Conservation (phyloP, 148 eudicot genomes). For the Amaranthus cruentus region DNA sequence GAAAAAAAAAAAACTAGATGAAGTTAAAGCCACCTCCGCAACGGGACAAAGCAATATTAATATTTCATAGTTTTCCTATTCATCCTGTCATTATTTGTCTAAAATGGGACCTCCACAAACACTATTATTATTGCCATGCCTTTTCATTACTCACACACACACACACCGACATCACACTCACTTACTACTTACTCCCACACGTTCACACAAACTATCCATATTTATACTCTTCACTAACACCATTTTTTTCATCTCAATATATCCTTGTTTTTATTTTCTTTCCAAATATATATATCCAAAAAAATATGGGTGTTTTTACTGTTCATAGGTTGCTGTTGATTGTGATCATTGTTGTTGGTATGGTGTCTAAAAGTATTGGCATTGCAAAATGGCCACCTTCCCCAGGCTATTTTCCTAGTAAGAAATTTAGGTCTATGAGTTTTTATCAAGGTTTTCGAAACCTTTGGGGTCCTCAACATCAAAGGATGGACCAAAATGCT, state of each 20-base stretch:
- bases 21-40: too few relatives aligned
- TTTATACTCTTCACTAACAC: neutral
- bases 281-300: neutral
- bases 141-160: conserved; percentile 2
- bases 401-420: conserved; percentile 79
- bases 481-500: conserved; percentile 45
- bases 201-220: neutral
- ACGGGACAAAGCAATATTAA: neutral
- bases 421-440: conserved; percentile 48
- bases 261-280: neutral
- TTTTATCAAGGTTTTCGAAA: conserved; percentile 60
- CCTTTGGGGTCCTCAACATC: conserved; percentile 87
- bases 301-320: neutral
- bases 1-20: too few relatives aligned
- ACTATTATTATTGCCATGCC: conserved; percentile 1
- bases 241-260: neutral
- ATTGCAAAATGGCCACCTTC: conserved; percentile 63
- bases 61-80: neutral
- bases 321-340: conserved; percentile 10
- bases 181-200: neutral
- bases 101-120: conserved; percentile 2
- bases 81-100: conserved; percentile 8
- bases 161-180: conserved; percentile 2
- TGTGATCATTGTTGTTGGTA: neutral
- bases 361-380: conserved; percentile 27